A percentile compares a stretch with the other conserved stretches of the same genome.
phyloP scores from a whole-genome alignment of 1,284 basidiomycete genomes.

The Bondarzewia mesenterica region DNA sequence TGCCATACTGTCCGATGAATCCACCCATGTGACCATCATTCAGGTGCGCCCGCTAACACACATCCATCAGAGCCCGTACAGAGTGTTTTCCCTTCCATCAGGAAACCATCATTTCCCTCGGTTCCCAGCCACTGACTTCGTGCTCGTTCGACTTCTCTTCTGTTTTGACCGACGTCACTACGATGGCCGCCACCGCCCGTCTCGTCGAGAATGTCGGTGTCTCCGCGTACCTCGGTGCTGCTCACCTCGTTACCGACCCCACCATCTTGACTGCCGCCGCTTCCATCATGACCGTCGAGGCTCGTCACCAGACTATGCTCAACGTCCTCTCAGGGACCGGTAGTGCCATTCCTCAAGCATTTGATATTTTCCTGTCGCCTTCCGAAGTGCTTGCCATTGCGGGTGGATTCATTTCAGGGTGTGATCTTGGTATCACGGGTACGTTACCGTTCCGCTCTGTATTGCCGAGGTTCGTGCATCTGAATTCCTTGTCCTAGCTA shows the following conservation, averaged over 20 bases:
- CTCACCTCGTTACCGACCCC: constrained; percentile 57
- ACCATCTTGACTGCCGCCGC: constrained; percentile 60
- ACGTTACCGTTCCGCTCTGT: constrained; percentile 10
- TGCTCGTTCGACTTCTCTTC: constrained; percentile 68
- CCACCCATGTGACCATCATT: constrained; percentile 37
- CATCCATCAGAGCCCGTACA: background rate
- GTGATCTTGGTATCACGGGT: constrained; percentile 56
- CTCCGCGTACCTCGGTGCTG: constrained; percentile 72
- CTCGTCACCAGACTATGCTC: constrained; percentile 72
- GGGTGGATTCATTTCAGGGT: constrained; percentile 66
- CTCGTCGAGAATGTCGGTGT: constrained; percentile 78
- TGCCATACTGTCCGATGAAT: constrained; percentile 56
- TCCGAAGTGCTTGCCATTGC: constrained; percentile 69
- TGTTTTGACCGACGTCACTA: constrained; percentile 57
- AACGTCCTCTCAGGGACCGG: constrained; percentile 56
- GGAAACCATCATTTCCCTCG: constrained; percentile 44
- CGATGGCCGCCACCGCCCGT: constrained; percentile 70
- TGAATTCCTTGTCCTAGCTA: constrained; percentile 31
- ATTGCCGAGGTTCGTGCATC: background rate
- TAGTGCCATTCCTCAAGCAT: constrained; percentile 54
- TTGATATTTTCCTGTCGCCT: constrained; percentile 65
- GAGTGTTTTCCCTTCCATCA: constrained; percentile 18
- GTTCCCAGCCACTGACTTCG: constrained; percentile 40
- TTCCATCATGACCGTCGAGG: constrained; percentile 75
- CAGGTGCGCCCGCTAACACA: constrained; percentile 19